Evolutionary conservation across 2,329 filamentous ascomycete genomes (phyloP), one percentile per base, ranked within the genome.

Genomic region (Canariomyces notabilis): DNA sequence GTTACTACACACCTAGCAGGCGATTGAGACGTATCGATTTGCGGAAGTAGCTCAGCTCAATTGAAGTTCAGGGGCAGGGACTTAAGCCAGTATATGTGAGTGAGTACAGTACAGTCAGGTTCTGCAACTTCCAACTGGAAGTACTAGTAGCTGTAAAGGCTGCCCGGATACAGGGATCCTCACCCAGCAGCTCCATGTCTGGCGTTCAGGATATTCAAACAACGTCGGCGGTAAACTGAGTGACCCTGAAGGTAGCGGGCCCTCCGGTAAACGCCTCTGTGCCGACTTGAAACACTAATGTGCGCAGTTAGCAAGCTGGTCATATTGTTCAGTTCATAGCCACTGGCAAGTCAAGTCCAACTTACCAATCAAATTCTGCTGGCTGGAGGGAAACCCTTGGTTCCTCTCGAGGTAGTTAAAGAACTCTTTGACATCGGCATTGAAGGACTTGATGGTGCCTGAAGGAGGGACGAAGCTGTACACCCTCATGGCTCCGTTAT

Each of bases 401-500:
- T 64, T 67, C 8, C 52, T 49, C 6, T 63, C 63, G 22, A 81
- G 59, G 54, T 80, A 79, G 7, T 64, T 66, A 48, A 77, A 66
- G 63, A 82, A 82, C 1, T 67, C 61, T 52, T 67, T 67, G 52
- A 79, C 50, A 54, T 82, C 75, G 19, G 69, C 76, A 23, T 61
- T 68, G 62, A 77, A 82, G 59, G 46, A 67, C 7, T 64, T 67
- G 14, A 72, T 63, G 6, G 68, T 57, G 22, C 62, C 67, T 11
- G 29, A 23, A 6, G 46, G 44, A 45, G 26, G 26, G 26, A 53
- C 16, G 34, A 57, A 83, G 54, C 71, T 76, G 64, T 72, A 82
- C 4, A 82, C 79, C 3, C 69, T 73, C 59, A 69, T 80, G 38
- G 60, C 55, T 19, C 74, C 74, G 52, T 81, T 80, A 7, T 62